These are phyloP conservation scores for Rhodotorula kratochvilovae DNA, from an alignment of 768 basidiomycete species.

Conservation along the genomic window DNA sequence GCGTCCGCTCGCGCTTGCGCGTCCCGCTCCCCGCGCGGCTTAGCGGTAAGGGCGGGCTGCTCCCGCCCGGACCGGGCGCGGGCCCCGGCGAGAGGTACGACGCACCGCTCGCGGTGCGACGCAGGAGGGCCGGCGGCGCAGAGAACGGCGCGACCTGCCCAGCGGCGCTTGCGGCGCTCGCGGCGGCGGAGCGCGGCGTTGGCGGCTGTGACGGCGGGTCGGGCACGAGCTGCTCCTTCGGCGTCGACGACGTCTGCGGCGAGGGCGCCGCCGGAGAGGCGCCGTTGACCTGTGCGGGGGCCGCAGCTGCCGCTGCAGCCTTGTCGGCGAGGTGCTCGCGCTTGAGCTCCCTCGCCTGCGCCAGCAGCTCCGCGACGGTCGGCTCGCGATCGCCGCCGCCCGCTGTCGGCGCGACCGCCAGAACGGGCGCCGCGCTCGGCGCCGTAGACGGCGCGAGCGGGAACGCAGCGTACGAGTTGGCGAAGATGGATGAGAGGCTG, in stretches of 20 bases:
- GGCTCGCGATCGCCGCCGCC: neutral
- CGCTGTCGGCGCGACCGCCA: neutral
- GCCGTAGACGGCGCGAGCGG: neutral
- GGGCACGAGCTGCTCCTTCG: neutral
- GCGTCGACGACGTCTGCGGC: neutral
- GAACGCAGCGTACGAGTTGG: neutral
- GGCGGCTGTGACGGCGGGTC: neutral
- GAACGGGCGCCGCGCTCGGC: neutral
- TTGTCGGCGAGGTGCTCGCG: neutral
- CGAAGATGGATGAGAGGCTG: neutral
- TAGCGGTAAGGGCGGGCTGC: no score
- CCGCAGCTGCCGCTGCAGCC: neutral
- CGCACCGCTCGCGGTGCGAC: neutral
- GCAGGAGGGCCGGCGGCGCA: neutral
- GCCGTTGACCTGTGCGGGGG: neutral
- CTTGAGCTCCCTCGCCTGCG: neutral
- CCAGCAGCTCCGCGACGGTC: neutral
- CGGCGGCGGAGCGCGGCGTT: neutral
- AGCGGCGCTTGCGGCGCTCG: neutral
- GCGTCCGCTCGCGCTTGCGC: neutral
- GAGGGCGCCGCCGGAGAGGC: neutral
- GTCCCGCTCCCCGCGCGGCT: neutral
- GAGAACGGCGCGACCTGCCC: slow-evolving; percentile 8
- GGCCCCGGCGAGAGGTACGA: neutral
- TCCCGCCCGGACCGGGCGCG: no score